Base-by-base conservation (phyloP, 2,329 filamentous ascomycete genomes). In the Fusarium sp. region DNA sequence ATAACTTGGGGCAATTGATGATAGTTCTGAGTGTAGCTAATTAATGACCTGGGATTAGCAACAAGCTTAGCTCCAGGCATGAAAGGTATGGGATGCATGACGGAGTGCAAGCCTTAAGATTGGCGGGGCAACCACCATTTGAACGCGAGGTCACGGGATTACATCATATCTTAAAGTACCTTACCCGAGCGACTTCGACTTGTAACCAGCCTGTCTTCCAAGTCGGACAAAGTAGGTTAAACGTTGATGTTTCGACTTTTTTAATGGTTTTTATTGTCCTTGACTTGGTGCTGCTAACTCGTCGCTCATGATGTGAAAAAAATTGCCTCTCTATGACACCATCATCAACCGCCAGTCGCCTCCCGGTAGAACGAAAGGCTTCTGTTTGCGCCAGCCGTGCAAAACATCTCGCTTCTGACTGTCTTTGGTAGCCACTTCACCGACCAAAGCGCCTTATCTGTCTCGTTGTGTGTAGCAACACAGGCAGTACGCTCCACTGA, bases 381-480 rank as follows among this genome's bases (percentile, higher is more conserved):
- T 75, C 88, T 84, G 77, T 91, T 93, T 33, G 91, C 91, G 2
- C 94, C 94, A 17, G 90, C 92, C 0, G 92, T 93, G 70, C 90
- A 92, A 80, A 97, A 97, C 78, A 87, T 88, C 79, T 88, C 92
- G 66, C 85, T 88, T 79, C 85, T 90, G 77, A 82, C 83, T 2
- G 87, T 87, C 81, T 92, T 94, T 13, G 92, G 92, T 63, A 97
- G 80, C 94, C 94, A 97, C 75, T 89, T 91, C 28, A 95, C 93
- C 56, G 89, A 88, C 92, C 95, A 98, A 4, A 98, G 78, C 0
- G 90, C 88, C 80, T 92, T 92, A 68, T 95, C 95, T 7, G 93
- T 94, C 82, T 98, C 95, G 60, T 91, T 95, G 78, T 97, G 94
- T 11, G 96, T 99, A 14, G 95, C 94, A 44, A 99, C 96, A 77